Evolutionary conservation across 345 rosid species (phyloP).

Genomic region (Clausena lansium): DNA sequence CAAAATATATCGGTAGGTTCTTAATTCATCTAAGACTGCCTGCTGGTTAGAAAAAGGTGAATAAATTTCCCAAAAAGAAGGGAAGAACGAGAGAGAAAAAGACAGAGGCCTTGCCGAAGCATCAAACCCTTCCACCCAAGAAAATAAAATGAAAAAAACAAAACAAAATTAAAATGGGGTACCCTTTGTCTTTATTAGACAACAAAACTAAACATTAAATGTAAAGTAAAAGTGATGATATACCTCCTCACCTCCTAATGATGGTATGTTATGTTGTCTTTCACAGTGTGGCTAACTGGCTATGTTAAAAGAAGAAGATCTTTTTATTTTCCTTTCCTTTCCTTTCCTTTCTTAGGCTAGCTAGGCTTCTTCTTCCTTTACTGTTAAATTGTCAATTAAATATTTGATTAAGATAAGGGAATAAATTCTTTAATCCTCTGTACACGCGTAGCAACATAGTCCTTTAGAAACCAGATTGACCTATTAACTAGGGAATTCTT

Average conservation of each 20-base stretch:
- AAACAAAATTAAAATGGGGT: not conserved
- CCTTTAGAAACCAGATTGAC: conserved; percentile 14
- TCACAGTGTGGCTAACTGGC: not conserved
- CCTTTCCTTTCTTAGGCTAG: not conserved
- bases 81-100: not conserved
- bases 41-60: not conserved
- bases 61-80: conserved; percentile 5
- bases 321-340: not conserved
- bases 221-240: conserved; percentile 7
- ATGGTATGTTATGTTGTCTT: conserved; percentile 9
- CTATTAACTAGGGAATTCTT: conserved; percentile 19
- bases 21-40: not conserved
- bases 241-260: conserved; percentile 9
- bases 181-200: conserved; percentile 12
- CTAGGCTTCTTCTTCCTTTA: too few species aligned
- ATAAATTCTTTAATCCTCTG: conserved; percentile 13
- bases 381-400: not conserved
- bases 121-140: not conserved
- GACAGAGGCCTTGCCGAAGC: not conserved
- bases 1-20: not conserved
- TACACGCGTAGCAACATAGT: conserved; percentile 20
- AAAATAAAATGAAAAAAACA: not conserved
- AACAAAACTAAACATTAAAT: not conserved
- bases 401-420: conserved; percentile 16
- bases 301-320: not conserved